Conservation (phyloP, 2,329 filamentous ascomycete species). For the Colletotrichum sansevieriae region DNA sequence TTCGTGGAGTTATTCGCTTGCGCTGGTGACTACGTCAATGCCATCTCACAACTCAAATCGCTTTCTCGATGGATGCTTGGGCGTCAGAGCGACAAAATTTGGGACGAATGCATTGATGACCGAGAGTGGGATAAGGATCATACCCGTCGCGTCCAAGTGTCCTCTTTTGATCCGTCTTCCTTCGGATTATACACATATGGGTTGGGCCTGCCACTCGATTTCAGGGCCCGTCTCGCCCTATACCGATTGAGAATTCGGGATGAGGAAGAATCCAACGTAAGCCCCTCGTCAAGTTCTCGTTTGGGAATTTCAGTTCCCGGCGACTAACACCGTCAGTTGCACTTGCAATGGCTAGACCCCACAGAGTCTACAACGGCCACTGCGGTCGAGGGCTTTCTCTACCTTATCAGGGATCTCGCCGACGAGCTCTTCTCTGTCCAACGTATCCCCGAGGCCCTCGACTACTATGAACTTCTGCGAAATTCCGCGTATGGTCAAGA, state of each 20-base stretch:
- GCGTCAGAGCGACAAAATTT: constrained; percentile 78
- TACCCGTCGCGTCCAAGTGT: constrained; percentile 72
- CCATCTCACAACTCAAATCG: constrained; percentile 76
- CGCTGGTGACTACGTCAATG: constrained; percentile 72
- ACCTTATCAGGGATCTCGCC: constrained; percentile 81
- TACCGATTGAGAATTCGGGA: constrained; percentile 81
- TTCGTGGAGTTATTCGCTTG: constrained; percentile 85
- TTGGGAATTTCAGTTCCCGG: constrained; percentile 23
- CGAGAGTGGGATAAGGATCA: constrained; percentile 89
- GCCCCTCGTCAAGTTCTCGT: constrained; percentile 45
- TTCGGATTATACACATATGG: constrained; percentile 76
- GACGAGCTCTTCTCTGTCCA: constrained; percentile 59
- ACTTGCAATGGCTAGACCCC: constrained; percentile 79
- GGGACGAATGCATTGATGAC: constrained; percentile 80
- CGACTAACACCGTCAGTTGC: constrained; percentile 59
- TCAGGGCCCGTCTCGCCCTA: constrained; percentile 86
- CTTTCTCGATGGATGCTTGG: constrained; percentile 87
- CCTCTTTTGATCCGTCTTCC: constrained; percentile 69
- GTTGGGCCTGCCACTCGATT: constrained; percentile 79
- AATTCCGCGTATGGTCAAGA: constrained; percentile 63
- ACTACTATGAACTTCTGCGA: constrained; percentile 69
- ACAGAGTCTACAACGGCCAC: constrained; percentile 40
- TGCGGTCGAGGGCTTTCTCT: constrained; percentile 69
- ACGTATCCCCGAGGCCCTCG: constrained; percentile 58
- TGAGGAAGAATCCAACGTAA: constrained; percentile 80